These are phyloP conservation scores for Pleurozium schreberi DNA, from an alignment of 225 moss, liverwort and hornwort genomes.

Conservation along the genomic window DNA sequence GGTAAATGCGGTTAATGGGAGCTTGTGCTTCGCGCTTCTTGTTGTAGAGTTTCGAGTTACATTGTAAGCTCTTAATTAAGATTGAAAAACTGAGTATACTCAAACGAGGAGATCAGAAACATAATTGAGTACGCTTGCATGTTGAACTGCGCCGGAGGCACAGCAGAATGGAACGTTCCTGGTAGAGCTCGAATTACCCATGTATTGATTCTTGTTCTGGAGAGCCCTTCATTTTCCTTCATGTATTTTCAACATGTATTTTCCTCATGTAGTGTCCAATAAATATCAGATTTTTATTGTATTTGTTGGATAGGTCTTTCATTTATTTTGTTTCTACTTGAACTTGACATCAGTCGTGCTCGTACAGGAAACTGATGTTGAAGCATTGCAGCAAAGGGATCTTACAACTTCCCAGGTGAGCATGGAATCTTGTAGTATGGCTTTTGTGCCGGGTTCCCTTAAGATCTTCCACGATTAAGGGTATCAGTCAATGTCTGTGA, in stretches of 20 bases:
- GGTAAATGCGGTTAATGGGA: conserved; percentile 19
- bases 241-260: background rate
- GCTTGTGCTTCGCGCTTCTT: background rate
- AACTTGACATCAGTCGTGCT: background rate
- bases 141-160: background rate
- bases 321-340: background rate
- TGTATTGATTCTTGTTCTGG: background rate
- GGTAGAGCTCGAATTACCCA: background rate
- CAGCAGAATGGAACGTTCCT: background rate
- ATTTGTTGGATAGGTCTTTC: background rate
- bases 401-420: conserved; percentile 60
- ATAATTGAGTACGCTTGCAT: background rate
- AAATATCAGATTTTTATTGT: background rate
- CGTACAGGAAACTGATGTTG: conserved; percentile 74
- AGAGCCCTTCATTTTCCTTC: background rate
- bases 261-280: background rate
- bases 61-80: background rate
- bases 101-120: background rate
- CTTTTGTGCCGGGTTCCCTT: background rate
- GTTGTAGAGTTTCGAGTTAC: background rate
- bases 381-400: conserved; percentile 81
- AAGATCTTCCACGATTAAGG: background rate
- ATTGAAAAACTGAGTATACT: background rate
- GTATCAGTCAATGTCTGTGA: background rate
- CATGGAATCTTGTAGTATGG: background rate